Percentiles rank a stretch among this genome's conserved stretches.
phyloP scores from a whole-genome alignment of 129 eudicot species.

The Flaveria robusta region DNA sequence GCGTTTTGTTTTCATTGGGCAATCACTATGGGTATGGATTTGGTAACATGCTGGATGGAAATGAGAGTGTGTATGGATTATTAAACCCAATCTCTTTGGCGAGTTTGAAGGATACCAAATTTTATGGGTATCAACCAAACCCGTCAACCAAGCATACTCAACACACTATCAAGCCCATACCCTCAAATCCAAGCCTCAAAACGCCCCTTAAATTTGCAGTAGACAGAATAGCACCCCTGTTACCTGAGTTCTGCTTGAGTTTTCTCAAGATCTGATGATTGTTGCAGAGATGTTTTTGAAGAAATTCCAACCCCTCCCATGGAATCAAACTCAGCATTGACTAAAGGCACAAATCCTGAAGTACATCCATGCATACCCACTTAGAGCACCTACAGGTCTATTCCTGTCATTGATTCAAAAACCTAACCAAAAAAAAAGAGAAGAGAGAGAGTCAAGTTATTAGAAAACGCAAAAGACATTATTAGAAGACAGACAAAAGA shows the following conservation, averaged over 20 bases:
- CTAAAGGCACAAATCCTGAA: slow-evolving; percentile 54
- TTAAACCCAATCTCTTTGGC: neutral
- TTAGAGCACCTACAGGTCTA: slow-evolving; percentile 39
- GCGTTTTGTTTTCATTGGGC: neutral
- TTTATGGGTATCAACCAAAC: neutral
- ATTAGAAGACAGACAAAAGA: neutral
- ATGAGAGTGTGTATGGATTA: neutral
- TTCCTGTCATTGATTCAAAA: slow-evolving; percentile 40
- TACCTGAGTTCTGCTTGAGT: slow-evolving; percentile 84
- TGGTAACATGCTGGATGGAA: neutral
- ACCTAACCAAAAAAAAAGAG: neutral
- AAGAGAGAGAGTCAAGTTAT: slow-evolving; percentile 3
- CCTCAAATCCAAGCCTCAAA: neutral
- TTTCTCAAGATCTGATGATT: slow-evolving; percentile 63
- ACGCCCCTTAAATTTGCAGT: neutral
- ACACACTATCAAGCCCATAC: neutral
- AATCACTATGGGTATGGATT: neutral
- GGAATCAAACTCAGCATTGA: slow-evolving; percentile 88
- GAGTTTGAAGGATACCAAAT: neutral
- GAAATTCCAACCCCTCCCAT: slow-evolving; percentile 85
- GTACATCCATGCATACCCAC: slow-evolving; percentile 69
- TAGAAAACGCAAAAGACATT: no score
- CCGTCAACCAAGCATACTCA: neutral
- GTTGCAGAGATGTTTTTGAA: slow-evolving; percentile 55
- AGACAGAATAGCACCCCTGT: slow-evolving; percentile 19